Evolutionary conservation across 179 eudicot species (phyloP), one percentile per base, ranked within the genome.

Genomic region (Camellia oleifera): DNA sequence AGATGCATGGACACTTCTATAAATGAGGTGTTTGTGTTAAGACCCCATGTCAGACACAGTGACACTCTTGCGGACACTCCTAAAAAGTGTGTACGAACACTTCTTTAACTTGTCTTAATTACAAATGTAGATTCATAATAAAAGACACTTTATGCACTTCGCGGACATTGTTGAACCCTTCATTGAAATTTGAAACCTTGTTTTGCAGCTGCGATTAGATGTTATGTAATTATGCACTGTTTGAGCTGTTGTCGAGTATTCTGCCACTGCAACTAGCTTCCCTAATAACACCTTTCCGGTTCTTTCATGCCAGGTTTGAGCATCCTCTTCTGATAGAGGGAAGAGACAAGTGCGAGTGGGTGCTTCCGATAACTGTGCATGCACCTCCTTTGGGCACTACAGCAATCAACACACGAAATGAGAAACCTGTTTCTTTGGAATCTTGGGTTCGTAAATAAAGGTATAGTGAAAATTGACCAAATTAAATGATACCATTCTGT

Each of bases 291-390:
- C 40, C 50, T 11, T 64, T 66, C 44, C 14, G 6, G 7, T 0
- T 72, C 26, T 1, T 79, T 20, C 53, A 52, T 74, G 32, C 60
- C 84, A 95, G 98, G 86, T 91, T 81, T 70, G 97, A 87, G 83
- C 98, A 95, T 91, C 98, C 98, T 57, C 98, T 94, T 84, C 74
- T 94, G 73, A 84, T 91, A 53, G 97, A 94, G 75, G 92, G 93
- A 69, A 89, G 97, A 83, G 97, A 94, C 86, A 94, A 89, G 80
- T 90, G 98, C 65, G 95, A 94, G 84, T 94, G 98, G 98, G 82
- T 85, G 77, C 94, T 95, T 84, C 98, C 97, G 18, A 90, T 95
- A 64, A 93, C 88, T 18, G 95, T 95, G 53, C 98, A 92, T 83
- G 97, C 98, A 54, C 94, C 98, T 85, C 96, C 94, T 66, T 84